A percentile compares a stretch with the other conserved stretches of the same genome.
Conservation (phyloP, 768 basidiomycete genomes). For the Neoboletus brunneissimus region DNA sequence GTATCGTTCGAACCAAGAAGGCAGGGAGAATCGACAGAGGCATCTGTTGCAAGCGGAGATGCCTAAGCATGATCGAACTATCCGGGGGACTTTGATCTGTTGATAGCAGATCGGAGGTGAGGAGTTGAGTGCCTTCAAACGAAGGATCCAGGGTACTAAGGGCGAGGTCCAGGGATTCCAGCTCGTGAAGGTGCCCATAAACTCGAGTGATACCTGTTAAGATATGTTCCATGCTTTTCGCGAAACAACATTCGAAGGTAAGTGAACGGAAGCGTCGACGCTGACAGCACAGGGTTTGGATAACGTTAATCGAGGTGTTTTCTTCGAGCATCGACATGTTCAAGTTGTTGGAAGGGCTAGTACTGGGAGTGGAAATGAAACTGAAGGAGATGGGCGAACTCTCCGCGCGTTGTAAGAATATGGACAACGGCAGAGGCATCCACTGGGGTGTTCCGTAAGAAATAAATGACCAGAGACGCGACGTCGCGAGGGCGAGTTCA, state of each 20-base stretch:
- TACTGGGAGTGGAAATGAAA: slow-evolving; percentile 27
- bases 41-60: slow-evolving; percentile 43
- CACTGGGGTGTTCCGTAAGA: slow-evolving; percentile 27
- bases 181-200: slow-evolving; percentile 17
- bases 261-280: slow-evolving; percentile 33
- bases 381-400: slow-evolving; percentile 35
- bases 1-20: slow-evolving; percentile 38
- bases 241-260: slow-evolving; percentile 32
- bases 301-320: slow-evolving; percentile 22
- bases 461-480: slow-evolving; percentile 46
- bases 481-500: slow-evolving; percentile 39
- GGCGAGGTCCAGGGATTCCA: slow-evolving; percentile 32
- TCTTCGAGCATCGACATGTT: slow-evolving; percentile 18
- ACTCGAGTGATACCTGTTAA: slow-evolving; percentile 19
- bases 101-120: slow-evolving; percentile 19
- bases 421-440: slow-evolving; percentile 21
- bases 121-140: slow-evolving; percentile 26
- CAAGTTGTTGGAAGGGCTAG: slow-evolving; percentile 4
- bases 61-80: slow-evolving; percentile 17
- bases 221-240: slow-evolving; percentile 30
- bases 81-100: slow-evolving; percentile 1
- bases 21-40: slow-evolving; percentile 39
- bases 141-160: slow-evolving; percentile 26
- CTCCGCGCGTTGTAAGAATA: slow-evolving; percentile 38
- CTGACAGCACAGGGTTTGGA: slow-evolving; percentile 23